Conservation (phyloP, 768 basidiomycete genomes). For the Mycena vulgaris region DNA sequence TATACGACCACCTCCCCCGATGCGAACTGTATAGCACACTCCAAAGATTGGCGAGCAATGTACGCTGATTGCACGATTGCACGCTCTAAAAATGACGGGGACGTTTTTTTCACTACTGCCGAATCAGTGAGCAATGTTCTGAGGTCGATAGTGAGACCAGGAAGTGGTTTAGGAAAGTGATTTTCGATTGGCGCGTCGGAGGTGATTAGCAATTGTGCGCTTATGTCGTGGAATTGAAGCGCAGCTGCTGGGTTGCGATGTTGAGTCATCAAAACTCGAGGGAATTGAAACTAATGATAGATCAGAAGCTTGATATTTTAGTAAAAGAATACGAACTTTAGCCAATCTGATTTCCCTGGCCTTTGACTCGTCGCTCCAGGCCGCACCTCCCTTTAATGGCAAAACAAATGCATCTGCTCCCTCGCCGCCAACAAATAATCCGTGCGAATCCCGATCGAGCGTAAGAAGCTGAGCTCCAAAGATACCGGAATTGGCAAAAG, state of each 20-base stretch:
- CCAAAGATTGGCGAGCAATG: constrained; percentile 70
- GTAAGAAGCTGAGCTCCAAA: constrained; percentile 61
- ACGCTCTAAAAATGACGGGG: constrained; percentile 43
- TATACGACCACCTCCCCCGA: constrained; percentile 74
- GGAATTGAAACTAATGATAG: constrained; percentile 68
- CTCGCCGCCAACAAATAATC: constrained; percentile 52
- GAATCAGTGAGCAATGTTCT: constrained; percentile 64
- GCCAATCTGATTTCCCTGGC: constrained; percentile 67
- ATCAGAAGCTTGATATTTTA: constrained; percentile 1
- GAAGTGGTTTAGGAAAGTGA: constrained; percentile 77
- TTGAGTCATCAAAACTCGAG: constrained; percentile 74
- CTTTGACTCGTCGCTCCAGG: constrained; percentile 69
- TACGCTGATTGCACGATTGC: constrained; percentile 60
- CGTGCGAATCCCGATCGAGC: constrained; percentile 64
- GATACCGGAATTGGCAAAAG: constrained; percentile 55
- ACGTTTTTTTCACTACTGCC: constrained; percentile 49
- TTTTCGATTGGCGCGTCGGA: constrained; percentile 63
- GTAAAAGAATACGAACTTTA: constrained; percentile 60
- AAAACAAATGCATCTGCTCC: constrained; percentile 46
- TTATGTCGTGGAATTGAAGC: constrained; percentile 82
- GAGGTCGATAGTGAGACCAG: constrained; percentile 74
- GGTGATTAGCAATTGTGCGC: constrained; percentile 73
- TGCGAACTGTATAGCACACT: constrained; percentile 67
- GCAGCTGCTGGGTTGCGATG: constrained; percentile 69
- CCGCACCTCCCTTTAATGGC: constrained; percentile 66